Conservation (phyloP, 2,329 filamentous ascomycete species). For the Sphaerulina vaccinii region DNA sequence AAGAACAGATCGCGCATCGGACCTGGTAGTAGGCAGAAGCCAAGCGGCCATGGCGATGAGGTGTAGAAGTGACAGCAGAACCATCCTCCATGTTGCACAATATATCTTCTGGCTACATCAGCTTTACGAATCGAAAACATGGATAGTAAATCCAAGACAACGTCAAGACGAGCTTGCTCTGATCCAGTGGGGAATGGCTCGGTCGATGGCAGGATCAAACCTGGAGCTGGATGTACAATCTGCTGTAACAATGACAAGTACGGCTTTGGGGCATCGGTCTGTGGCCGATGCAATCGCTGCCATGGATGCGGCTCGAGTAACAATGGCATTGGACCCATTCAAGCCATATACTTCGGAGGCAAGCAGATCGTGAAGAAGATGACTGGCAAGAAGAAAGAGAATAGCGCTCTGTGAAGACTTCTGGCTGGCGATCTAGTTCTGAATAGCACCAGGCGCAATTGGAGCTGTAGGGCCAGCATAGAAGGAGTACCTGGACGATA, state of each 20-base stretch:
- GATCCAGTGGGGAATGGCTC: conserved; percentile 16
- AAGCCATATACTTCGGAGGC: conserved; percentile 19
- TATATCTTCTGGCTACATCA: too few species aligned
- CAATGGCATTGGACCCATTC: conserved; percentile 21
- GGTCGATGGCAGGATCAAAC: neutral
- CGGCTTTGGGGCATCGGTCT: conserved; percentile 17
- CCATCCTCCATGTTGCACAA: too few species aligned
- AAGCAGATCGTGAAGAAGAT: conserved; percentile 15
- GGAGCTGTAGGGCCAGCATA: too few species aligned
- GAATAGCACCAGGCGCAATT: too few species aligned
- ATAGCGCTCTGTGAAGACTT: too few species aligned
- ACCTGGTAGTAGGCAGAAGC: too few species aligned
- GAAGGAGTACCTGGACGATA: too few species aligned
- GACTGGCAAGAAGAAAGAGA: neutral
- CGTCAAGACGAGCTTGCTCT: conserved; percentile 14
- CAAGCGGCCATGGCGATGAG: too few species aligned
- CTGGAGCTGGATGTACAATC: conserved; percentile 10
- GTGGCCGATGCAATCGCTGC: conserved; percentile 19
- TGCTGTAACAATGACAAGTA: conserved; percentile 19
- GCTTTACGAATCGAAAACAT: too few species aligned
- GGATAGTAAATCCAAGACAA: neutral
- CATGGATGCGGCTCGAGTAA: conserved; percentile 20
- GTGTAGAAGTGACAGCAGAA: too few species aligned
- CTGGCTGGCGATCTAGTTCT: too few species aligned
- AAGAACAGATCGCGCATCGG: too few species aligned